These are phyloP conservation scores for Apiosordaria backusii DNA, from an alignment of 495 filamentous ascomycete species.

Conservation along the genomic window DNA sequence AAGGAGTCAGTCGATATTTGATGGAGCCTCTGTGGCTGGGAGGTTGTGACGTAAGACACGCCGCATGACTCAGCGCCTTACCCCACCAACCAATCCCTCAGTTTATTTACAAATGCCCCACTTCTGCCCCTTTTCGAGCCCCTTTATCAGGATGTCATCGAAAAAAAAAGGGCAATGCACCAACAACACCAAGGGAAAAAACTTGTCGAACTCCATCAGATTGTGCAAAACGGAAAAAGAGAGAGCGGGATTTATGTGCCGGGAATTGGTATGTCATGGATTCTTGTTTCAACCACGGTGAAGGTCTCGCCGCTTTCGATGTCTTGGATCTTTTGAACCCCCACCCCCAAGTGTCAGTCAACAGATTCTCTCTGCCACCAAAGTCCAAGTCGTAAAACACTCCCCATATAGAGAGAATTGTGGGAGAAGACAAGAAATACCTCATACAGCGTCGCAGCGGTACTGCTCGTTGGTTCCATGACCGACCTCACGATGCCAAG, in stretches of 20 bases:
- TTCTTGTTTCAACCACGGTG: neutral
- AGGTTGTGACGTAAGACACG: neutral
- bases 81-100: neutral
- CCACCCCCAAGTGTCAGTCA: neutral
- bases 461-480: neutral
- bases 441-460: neutral
- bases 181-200: neutral
- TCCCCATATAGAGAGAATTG: no score
- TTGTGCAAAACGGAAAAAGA: neutral
- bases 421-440: no score
- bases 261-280: neutral
- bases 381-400: no score
- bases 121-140: neutral
- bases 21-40: neutral
- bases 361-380: no score
- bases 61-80: neutral
- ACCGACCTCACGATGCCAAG: neutral
- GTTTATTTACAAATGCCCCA: neutral
- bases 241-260: neutral
- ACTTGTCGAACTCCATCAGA: neutral
- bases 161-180: no score
- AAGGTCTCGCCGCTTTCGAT: neutral
- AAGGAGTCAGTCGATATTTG: neutral
- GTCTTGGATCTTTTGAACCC: neutral
- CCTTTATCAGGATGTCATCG: no score